Evolutionary conservation across 164 flowering plant genomes (phyloP), one percentile per base, ranked within the genome.

Genomic region (Aristolochia contorta): DNA sequence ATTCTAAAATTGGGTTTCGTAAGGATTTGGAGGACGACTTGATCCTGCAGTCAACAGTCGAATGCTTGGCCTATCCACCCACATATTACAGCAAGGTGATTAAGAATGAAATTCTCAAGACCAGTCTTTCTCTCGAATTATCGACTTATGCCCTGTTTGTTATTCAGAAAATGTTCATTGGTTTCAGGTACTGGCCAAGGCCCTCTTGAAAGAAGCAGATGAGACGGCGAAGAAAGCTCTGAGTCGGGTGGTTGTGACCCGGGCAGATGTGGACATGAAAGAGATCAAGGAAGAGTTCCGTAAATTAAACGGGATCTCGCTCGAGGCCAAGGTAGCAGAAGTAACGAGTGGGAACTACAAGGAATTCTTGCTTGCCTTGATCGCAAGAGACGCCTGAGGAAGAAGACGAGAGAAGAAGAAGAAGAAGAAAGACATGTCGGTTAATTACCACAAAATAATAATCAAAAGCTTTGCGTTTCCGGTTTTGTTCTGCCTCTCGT

Each of bases 281-380:
- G 77, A 70, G 65, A 84, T 87, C 59, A 68, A 67, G 49, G 89
- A 78, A 51, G 85, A 75, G 57, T 91, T 68, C 68, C 27, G 68
- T 4, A 67, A 67, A 16, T 54, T 45, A 16, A 71, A 66, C 66
- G 86, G 86, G 30, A 76, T 74, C 61, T 37, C 79, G 33, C 63
- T 87, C 25, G 25, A 73, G 6, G n/a, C 72, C 56, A 83, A 77
- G 68, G 79, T 91, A 32, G 80, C 72, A 32, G 79, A 74, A 3
- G 69, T 49, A 7, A 72, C 78, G 51, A 63, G 68, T 33, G 97
- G 96, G 27, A 83, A 76, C 75, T 87, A 75, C 60, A 86, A 75
- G 74, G 86, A 86, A 21, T 79, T 87, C 74, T 66, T 91, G 81
- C 79, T 85, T 33, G 60, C 85, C 18, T 72, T 87, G 75, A 19